Evolutionary conservation across 148 eudicot genomes (phyloP), one percentile per base, ranked within the genome.

Genomic region (Fallopia convolvulus): DNA sequence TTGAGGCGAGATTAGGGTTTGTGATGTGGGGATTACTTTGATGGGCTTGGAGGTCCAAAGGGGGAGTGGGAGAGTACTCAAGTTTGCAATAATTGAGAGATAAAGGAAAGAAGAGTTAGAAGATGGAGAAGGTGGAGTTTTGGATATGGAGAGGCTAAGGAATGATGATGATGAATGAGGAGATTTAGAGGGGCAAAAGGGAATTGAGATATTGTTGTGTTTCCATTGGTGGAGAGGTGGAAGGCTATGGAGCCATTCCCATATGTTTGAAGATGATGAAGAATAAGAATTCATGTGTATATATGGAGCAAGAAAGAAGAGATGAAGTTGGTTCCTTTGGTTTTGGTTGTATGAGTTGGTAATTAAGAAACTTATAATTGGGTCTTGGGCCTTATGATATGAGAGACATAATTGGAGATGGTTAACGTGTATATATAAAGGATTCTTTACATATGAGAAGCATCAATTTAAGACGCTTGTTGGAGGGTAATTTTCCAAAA

Each of bases 1-100:
- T 61, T 82, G 36, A 73, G 74, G 49, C 8, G 74, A 46, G 32
- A 72, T 41, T 41, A 46, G 47, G 36, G 74, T 41, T 72, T 17
- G 74, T 17, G 47, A 20, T 20, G 49, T 40, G 23, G 30, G 75
- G 14, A 7, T 75, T 63, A 33, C 23, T 71, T 72, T 74, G 21
- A 92, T 41, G 46, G 90, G 89, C 76, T 92, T 94, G 7, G 98
- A 94, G 75, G 86, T 83, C 98, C 98, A 94, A 60, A 92, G 91
- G 23, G 83, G 80, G 71, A 92, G 46, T 4, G 87, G 82, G 79
- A 85, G 76, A 18, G 48, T 71, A 61, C 75, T 83, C 18, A 85
- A 85, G 80, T 92, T 89, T 53, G 91, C 97, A 14, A 81, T 4
- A 32, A 92, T 88, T 18, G 92, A 86, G 71, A 90, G 77, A 40